phyloP scores from a whole-genome alignment of 2,329 filamentous ascomycete genomes.

The Colletotrichum spinosum region DNA sequence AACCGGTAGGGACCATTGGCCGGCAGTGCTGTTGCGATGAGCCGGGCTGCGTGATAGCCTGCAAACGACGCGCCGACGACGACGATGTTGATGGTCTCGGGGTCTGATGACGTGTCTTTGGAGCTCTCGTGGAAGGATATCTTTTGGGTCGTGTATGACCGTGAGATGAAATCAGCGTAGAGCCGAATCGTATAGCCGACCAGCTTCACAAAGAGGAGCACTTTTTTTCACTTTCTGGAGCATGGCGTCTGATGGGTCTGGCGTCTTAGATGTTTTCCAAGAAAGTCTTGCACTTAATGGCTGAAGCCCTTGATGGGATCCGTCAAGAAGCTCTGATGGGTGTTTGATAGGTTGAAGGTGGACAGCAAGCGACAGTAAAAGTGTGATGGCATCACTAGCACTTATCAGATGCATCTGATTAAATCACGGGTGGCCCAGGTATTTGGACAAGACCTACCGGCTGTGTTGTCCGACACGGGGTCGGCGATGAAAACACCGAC shows the following conservation, averaged over 20 bases:
- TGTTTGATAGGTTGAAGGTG: not conserved
- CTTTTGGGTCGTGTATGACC: conserved; percentile 33
- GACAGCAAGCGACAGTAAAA: not conserved
- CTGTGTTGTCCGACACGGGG: not conserved
- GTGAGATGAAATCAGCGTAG: conserved; percentile 27
- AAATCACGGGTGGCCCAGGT: conserved; percentile 32
- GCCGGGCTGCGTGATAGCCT: conserved; percentile 61
- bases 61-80: conserved; percentile 70
- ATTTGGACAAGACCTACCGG: not conserved
- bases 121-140: conserved; percentile 27
- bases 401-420: conserved; percentile 53
- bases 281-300: not conserved
- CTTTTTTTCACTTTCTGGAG: conserved; percentile 46
- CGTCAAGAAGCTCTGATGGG: not conserved
- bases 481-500: conserved; percentile 24
- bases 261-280: not conserved
- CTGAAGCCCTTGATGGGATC: not conserved
- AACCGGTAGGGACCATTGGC: conserved; percentile 60
- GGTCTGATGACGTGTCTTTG: conserved; percentile 12
- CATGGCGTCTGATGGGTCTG: not conserved
- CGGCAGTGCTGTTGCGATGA: conserved; percentile 61
- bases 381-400: conserved; percentile 1
- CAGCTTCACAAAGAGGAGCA: conserved; percentile 45
- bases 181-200: conserved; percentile 41
- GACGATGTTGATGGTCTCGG: conserved; percentile 58